These are phyloP conservation scores for Magnolia changhungtana DNA, from an alignment of 164 flowering plant genomes.

Conservation along the genomic window DNA sequence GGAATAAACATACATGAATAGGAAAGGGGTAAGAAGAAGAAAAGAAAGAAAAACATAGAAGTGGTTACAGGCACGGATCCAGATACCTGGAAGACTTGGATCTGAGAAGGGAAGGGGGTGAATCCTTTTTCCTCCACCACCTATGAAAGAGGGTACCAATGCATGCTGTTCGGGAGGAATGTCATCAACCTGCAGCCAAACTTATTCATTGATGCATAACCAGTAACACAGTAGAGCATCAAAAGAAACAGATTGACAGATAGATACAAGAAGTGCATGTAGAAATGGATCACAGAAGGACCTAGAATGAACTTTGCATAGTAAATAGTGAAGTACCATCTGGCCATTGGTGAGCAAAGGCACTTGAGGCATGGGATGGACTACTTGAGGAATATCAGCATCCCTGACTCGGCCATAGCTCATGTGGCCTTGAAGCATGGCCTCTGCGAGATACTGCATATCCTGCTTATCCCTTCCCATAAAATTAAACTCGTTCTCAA, in stretches of 20 bases:
- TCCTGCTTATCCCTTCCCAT: constrained; percentile 25
- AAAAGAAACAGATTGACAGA: neutral
- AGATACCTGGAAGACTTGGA: constrained; percentile 36
- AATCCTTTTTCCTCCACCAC: constrained; percentile 44
- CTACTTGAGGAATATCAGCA: constrained; percentile 31
- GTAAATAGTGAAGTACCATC: constrained; percentile 23
- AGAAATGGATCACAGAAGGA: neutral
- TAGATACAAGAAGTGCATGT: neutral
- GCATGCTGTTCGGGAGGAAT: constrained; percentile 56
- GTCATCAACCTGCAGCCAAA: constrained; percentile 37
- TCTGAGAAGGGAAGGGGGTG: constrained; percentile 55
- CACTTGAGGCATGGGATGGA: constrained; percentile 38
- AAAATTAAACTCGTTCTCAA: constrained; percentile 25
- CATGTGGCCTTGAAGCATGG: constrained; percentile 37
- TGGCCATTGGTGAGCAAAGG: constrained; percentile 39
- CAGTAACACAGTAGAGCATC: neutral
- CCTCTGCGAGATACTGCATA: constrained; percentile 32
- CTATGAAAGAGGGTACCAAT: constrained; percentile 46
- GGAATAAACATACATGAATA: neutral
- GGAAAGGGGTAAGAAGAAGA: neutral
- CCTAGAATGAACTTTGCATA: neutral
- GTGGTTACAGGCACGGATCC: neutral
- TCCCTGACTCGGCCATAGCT: constrained; percentile 35
- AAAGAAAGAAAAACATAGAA: neutral
- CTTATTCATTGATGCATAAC: neutral